Evolutionary conservation across 2,329 filamentous ascomycete species (phyloP).

Genomic region (Pleomassaria siparia): DNA sequence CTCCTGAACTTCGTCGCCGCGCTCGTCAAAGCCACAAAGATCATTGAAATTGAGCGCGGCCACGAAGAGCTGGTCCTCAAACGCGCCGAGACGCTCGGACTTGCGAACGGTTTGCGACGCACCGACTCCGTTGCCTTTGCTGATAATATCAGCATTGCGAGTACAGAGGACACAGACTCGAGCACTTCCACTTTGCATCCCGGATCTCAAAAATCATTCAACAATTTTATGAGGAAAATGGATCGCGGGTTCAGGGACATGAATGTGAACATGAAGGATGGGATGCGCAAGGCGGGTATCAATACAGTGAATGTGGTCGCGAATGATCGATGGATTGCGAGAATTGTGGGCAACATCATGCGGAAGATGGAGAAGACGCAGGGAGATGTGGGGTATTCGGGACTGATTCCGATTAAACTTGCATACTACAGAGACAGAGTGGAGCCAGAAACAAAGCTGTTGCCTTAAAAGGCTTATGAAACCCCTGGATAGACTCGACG

Average conservation of each 20-base stretch:
- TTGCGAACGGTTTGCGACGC: slow-evolving; percentile 16
- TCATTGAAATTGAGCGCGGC: slow-evolving; percentile 54
- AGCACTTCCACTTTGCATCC: slow-evolving; percentile 15
- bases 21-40: slow-evolving; percentile 58
- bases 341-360: slow-evolving; percentile 55
- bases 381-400: slow-evolving; percentile 55
- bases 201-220: slow-evolving; percentile 14
- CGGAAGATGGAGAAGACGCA: slow-evolving; percentile 52
- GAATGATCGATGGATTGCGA: slow-evolving; percentile 59
- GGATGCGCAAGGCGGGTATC: slow-evolving; percentile 51
- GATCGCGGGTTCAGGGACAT: slow-evolving; percentile 34
- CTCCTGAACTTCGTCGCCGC: slow-evolving; percentile 58
- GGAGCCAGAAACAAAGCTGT: slow-evolving; percentile 36
- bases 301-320: slow-evolving; percentile 46
- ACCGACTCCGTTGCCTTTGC: slow-evolving; percentile 25
- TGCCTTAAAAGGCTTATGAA: slow-evolving; percentile 22
- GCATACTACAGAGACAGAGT: slow-evolving; percentile 41
- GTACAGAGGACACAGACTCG: slow-evolving; percentile 18
- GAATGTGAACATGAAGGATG: slow-evolving; percentile 44
- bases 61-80: slow-evolving; percentile 38
- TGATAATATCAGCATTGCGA: slow-evolving; percentile 19
- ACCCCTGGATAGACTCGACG: too few relatives aligned
- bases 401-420: slow-evolving; percentile 49
- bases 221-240: slow-evolving; percentile 20
- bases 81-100: slow-evolving; percentile 14